phyloP scores from a whole-genome alignment of 345 rosid species.

The Nasturtium officinale region DNA sequence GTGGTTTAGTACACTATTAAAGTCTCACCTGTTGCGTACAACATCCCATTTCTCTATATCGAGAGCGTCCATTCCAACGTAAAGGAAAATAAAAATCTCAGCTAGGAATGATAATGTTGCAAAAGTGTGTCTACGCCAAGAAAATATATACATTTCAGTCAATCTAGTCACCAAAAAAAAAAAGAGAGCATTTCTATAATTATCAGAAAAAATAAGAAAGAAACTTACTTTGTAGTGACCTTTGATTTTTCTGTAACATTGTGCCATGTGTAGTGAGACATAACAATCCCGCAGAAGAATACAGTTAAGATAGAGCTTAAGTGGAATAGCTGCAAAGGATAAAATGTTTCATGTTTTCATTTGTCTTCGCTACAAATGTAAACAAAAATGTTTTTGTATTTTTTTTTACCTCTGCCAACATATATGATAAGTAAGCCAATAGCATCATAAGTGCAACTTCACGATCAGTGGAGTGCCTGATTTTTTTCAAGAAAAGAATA shows the following conservation, averaged over 20 bases:
- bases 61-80: slow-evolving; percentile 98
- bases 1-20: neutral
- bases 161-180: neutral
- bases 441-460: slow-evolving; percentile 97
- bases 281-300: slow-evolving; percentile 93
- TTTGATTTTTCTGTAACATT: slow-evolving; percentile 89
- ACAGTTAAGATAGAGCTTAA: slow-evolving; percentile 92
- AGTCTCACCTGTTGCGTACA: slow-evolving; percentile 72
- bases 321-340: slow-evolving; percentile 65
- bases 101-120: slow-evolving; percentile 90
- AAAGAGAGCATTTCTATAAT: neutral
- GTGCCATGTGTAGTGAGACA: slow-evolving; percentile 99
- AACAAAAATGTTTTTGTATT: neutral
- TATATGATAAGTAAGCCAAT: slow-evolving; percentile 92
- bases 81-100: slow-evolving; percentile 94
- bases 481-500: neutral
- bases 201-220: neutral
- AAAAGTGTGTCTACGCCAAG: slow-evolving; percentile 72
- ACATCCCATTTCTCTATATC: slow-evolving; percentile 91
- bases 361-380: neutral
- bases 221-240: slow-evolving; percentile 82
- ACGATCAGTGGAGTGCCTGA: slow-evolving; percentile 90
- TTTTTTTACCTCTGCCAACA: slow-evolving; percentile 79
- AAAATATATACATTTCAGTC: neutral
- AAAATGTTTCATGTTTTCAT: slow-evolving; percentile 5